A percentile compares a stretch with the other conserved stretches of the same genome.
Conservation (phyloP, 345 rosid species). For the Eucalyptus dawsonii region DNA sequence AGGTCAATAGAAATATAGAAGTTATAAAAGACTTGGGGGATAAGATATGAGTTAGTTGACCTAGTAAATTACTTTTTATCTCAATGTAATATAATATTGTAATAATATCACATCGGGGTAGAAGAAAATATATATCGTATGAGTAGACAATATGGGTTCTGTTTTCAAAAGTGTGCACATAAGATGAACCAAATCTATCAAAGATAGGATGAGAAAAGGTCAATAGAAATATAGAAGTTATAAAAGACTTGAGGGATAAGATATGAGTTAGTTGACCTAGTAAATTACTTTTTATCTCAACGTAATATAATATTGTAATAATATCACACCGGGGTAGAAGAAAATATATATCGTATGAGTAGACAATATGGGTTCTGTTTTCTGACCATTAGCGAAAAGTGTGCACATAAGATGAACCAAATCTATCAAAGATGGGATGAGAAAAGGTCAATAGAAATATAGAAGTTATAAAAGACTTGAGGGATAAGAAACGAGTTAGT, state of each 20-base stretch:
- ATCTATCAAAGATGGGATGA: background rate
- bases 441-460: background rate
- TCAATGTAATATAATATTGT: background rate
- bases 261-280: too few relatives aligned
- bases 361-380: background rate
- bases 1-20: background rate
- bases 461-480: background rate
- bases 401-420: background rate
- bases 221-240: too few relatives aligned
- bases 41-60: background rate
- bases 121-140: background rate
- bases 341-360: background rate
- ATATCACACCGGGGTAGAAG: background rate
- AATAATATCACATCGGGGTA: background rate
- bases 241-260: too few relatives aligned
- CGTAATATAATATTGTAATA: background rate
- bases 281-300: too few relatives aligned
- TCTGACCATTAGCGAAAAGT: background rate
- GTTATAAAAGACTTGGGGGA: background rate
- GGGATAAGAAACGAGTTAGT: background rate
- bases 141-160: background rate
- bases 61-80: background rate
- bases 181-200: too few relatives aligned
- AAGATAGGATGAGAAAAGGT: too few relatives aligned
- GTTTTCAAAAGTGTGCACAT: background rate